phyloP scores from a whole-genome alignment of 1,284 basidiomycete genomes.

The Ganoderma lingzhi region DNA sequence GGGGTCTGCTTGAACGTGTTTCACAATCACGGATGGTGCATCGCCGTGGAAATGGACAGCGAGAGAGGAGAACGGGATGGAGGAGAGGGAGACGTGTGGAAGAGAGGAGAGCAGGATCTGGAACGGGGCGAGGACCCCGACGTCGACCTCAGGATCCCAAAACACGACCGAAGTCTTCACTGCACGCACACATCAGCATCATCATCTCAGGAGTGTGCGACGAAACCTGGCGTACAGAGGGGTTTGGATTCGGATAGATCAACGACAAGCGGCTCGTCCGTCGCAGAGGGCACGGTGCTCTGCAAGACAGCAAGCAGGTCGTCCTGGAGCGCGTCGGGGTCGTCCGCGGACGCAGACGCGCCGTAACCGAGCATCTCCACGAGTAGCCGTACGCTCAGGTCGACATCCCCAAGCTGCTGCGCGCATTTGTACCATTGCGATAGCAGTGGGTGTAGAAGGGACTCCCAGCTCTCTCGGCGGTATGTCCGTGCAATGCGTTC shows the following conservation, averaged over 20 bases:
- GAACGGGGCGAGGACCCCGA: constrained; percentile 72
- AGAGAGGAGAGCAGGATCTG: constrained; percentile 72
- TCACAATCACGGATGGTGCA: constrained; percentile 54
- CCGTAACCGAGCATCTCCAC: constrained; percentile 82
- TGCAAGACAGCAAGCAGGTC: constrained; percentile 76
- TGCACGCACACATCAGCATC: constrained; percentile 41
- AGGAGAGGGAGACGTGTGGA: constrained; percentile 51
- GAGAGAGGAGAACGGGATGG: constrained; percentile 67
- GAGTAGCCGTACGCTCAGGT: constrained; percentile 74
- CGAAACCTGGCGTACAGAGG: constrained; percentile 57
- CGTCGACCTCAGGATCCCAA: constrained; percentile 67
- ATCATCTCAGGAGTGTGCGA: too few relatives aligned
- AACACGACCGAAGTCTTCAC: constrained; percentile 76
- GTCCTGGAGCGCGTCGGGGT: constrained; percentile 60
- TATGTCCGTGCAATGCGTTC: constrained; percentile 89
- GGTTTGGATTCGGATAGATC: constrained; percentile 69
- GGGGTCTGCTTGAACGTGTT: constrained; percentile 44
- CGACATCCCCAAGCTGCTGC: constrained; percentile 77
- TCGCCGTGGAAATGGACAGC: constrained; percentile 62
- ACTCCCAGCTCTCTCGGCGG: constrained; percentile 80
- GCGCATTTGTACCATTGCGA: constrained; percentile 84
- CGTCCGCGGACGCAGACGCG: constrained; percentile 45
- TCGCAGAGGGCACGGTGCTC: constrained; percentile 71
- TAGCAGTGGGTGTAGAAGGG: constrained; percentile 76
- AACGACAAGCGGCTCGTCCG: constrained; percentile 63